Evolutionary conservation across 176 grass and related monocot genomes (phyloP).

Genomic region (Triticum aestivum): IWGSC_CS_RefSeq_v2.1 NC_057795.1:258130685-258131184

Average conservation of each 20-base stretch:
- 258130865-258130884: background rate
- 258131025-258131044: slow-evolving; percentile 83
- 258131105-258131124: slow-evolving; percentile 85
- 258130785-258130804: too few relatives aligned
- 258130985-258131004: background rate
- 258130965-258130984: background rate
- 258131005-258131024: slow-evolving; percentile 33
- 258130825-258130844: too few relatives aligned
- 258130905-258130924: background rate
- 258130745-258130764: too few relatives aligned
- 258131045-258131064: slow-evolving; percentile 79
- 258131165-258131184: slow-evolving; percentile 77
- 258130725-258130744: too few relatives aligned
- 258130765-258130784: too few relatives aligned
- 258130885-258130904: background rate
- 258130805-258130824: too few relatives aligned
- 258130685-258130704: too few relatives aligned
- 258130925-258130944: background rate
- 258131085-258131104: slow-evolving; percentile 89
- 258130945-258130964: slow-evolving; percentile 12
- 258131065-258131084: slow-evolving; percentile 88
- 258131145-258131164: slow-evolving; percentile 64
- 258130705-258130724: too few relatives aligned
- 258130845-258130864: too few relatives aligned
- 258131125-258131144: slow-evolving; percentile 68